Conservation (phyloP, 352 stramenopile species). For the Pythium biforme region DNA sequence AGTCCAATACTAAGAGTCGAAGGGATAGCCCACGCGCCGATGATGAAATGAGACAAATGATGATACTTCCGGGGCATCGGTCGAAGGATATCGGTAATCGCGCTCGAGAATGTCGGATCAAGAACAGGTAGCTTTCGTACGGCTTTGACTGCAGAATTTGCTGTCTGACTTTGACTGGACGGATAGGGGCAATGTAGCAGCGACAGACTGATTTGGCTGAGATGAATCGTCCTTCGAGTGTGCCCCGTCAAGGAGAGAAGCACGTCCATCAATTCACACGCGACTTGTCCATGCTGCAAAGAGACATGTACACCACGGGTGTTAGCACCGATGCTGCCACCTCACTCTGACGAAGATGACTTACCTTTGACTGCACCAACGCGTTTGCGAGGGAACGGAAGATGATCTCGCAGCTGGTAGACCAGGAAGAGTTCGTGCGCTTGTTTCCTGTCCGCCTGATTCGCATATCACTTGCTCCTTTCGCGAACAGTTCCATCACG, state of each 20-base stretch:
- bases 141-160: constrained; percentile 7
- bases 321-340: background rate
- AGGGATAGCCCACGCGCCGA: constrained; percentile 55
- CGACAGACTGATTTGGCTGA: constrained; percentile 55
- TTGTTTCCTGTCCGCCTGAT: background rate
- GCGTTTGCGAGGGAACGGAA: constrained; percentile 6
- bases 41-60: constrained; percentile 53
- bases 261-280: constrained; percentile 40
- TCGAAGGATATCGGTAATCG: constrained; percentile 6
- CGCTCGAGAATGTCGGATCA: background rate
- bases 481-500: constrained; percentile 21
- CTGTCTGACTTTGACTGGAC: constrained; percentile 4
- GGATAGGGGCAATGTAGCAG: constrained; percentile 64
- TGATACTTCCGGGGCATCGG: constrained; percentile 11
- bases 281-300: constrained; percentile 45
- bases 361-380: constrained; percentile 12
- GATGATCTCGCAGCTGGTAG: constrained; percentile 14
- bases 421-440: constrained; percentile 4
- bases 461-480: constrained; percentile 16
- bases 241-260: constrained; percentile 40
- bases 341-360: background rate
- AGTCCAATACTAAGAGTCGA: constrained; percentile 30
- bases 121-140: constrained; percentile 1
- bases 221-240: constrained; percentile 38
- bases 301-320: background rate